Conservation (phyloP, 1,284 basidiomycete species). For the Microbotryomycetes sp. region DNA sequence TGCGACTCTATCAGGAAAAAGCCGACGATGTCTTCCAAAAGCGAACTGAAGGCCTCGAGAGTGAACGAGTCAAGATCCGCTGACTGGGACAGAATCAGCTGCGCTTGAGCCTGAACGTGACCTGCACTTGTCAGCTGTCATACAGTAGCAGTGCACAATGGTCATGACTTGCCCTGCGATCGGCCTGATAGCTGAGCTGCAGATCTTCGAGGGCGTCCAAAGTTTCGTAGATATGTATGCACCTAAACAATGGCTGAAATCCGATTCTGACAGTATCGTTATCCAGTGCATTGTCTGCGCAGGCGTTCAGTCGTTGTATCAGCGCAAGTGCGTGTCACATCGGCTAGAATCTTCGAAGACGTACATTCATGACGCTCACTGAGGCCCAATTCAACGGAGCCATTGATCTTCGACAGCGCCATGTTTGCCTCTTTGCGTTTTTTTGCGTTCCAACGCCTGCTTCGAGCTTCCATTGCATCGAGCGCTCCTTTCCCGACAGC, state of each 20-base stretch:
- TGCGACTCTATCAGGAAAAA: conserved; percentile 97
- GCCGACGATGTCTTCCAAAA: conserved; percentile 92
- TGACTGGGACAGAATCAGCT: conserved; percentile 73
- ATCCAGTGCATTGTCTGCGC: conserved; percentile 76
- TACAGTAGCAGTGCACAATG: not conserved
- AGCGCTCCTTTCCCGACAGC: conserved; percentile 81
- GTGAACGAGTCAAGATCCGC: conserved; percentile 49
- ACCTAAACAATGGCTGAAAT: conserved; percentile 92
- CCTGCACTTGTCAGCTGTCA: conserved; percentile 19
- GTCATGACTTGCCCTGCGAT: conserved; percentile 64
- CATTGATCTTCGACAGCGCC: conserved; percentile 76
- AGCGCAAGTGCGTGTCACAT: too few species aligned
- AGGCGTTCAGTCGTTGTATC: not conserved
- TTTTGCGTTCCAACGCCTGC: conserved; percentile 72
- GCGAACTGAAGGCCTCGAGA: conserved; percentile 47
- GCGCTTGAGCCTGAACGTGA: conserved; percentile 77
- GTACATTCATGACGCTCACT: conserved; percentile 92
- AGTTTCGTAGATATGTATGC: conserved; percentile 93
- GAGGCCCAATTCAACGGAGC: conserved; percentile 85
- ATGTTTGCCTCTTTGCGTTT: conserved; percentile 37
- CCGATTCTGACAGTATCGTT: conserved; percentile 83
- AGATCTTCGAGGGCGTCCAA: conserved; percentile 83
- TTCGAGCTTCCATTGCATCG: conserved; percentile 79
- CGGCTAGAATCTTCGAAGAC: conserved; percentile 38
- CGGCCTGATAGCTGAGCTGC: conserved; percentile 86